A percentile compares a stretch with the other conserved stretches of the same genome.
Evolutionary conservation across 2,329 filamentous ascomycete species (phyloP).

Genomic region (Cercospora citrullina): DNA sequence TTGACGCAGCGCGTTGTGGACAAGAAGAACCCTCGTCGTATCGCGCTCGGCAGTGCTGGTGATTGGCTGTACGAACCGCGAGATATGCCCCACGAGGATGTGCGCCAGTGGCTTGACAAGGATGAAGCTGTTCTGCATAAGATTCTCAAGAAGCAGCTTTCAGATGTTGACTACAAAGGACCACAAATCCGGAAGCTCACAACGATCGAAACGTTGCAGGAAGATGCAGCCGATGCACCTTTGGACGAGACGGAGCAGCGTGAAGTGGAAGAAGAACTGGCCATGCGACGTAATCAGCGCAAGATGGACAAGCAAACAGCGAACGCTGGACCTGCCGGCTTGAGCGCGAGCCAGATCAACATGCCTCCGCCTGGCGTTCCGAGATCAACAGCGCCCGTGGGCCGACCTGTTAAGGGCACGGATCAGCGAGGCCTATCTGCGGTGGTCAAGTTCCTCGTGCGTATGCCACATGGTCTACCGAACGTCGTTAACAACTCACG

Average conservation of each 20-base stretch:
- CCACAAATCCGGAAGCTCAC: slow-evolving; percentile 33
- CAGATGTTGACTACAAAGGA: slow-evolving; percentile 54
- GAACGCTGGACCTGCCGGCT: slow-evolving; percentile 53
- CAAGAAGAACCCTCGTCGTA: slow-evolving; percentile 72
- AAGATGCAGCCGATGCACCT: slow-evolving; percentile 36
- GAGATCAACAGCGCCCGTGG: background rate
- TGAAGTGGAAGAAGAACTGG: slow-evolving; percentile 44
- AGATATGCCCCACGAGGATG: slow-evolving; percentile 52
- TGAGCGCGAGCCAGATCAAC: slow-evolving; percentile 53
- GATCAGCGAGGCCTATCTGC: background rate
- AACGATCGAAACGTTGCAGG: slow-evolving; percentile 40
- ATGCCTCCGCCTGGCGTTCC: slow-evolving; percentile 11
- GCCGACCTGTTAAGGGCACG: background rate
- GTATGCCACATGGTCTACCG: slow-evolving; percentile 7
- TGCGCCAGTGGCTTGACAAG: slow-evolving; percentile 56
- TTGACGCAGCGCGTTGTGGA: slow-evolving; percentile 79
- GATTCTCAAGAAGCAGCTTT: slow-evolving; percentile 63
- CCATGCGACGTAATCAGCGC: slow-evolving; percentile 43
- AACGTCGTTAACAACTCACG: background rate
- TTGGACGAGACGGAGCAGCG: slow-evolving; percentile 36
- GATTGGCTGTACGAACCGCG: slow-evolving; percentile 63
- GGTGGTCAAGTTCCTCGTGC: background rate
- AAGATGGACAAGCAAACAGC: slow-evolving; percentile 61
- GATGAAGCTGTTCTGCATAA: slow-evolving; percentile 61
- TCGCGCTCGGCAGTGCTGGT: slow-evolving; percentile 54